These are phyloP conservation scores for Ilex paraguariensis DNA, from an alignment of 305 asterid species.

Conservation along the genomic window DNA sequence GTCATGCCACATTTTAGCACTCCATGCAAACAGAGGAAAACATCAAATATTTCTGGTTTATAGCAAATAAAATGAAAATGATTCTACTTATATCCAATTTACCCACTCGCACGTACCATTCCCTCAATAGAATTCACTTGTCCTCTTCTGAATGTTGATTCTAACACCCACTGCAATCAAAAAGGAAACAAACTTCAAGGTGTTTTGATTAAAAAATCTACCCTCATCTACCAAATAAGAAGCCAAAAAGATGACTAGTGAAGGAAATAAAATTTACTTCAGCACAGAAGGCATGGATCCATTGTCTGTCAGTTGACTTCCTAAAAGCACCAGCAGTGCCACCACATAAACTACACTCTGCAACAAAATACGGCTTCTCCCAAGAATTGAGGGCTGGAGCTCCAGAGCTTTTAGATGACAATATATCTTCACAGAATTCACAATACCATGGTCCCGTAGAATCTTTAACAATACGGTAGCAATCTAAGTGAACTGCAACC, in stretches of 20 bases:
- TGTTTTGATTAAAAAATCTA: slow-evolving; percentile 16
- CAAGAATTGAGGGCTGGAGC: slow-evolving; percentile 42
- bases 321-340: slow-evolving; percentile 98
- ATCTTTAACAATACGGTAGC: slow-evolving; percentile 75
- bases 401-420: slow-evolving; percentile 59
- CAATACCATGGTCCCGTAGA: slow-evolving; percentile 97
- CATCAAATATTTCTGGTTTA: background rate
- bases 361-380: slow-evolving; percentile 75
- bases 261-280: slow-evolving; percentile 58
- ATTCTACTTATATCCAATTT: background rate
- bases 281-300: slow-evolving; percentile 99
- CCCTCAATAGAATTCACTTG: slow-evolving; percentile 73
- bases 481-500: slow-evolving; percentile 97
- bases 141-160: slow-evolving; percentile 81
- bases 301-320: slow-evolving; percentile 80
- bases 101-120: slow-evolving; percentile 44
- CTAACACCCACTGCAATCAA: slow-evolving; percentile 72
- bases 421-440: slow-evolving; percentile 80
- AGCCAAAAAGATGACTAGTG: background rate
- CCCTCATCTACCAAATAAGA: slow-evolving; percentile 15
- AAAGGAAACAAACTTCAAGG: slow-evolving; percentile 21
- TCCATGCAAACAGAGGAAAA: background rate
- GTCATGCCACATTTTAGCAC: background rate
- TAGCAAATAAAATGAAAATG: background rate
- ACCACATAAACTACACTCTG: slow-evolving; percentile 95